Conservation (phyloP, 768 basidiomycete genomes). For the Pulveroboletus sp. region DNA sequence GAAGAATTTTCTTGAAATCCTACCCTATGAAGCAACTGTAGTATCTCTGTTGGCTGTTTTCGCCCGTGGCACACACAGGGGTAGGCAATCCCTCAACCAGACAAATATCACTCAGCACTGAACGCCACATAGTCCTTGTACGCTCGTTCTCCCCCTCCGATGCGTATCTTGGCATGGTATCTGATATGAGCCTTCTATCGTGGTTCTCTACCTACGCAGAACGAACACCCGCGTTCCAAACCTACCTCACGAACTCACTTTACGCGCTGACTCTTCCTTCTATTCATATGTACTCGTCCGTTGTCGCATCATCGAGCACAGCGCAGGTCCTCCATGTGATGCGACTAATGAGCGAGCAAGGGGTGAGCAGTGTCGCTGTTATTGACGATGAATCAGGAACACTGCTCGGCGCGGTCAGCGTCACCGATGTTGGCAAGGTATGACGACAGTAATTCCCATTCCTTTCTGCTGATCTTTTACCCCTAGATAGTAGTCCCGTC, state of each 20-base stretch:
- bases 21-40: constrained; percentile 62
- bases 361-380: constrained; percentile 81
- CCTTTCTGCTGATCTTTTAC: background rate
- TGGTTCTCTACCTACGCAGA: constrained; percentile 63
- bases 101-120: background rate
- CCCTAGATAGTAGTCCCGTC: constrained; percentile 75
- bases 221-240: constrained; percentile 34
- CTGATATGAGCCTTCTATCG: constrained; percentile 66
- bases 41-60: constrained; percentile 64
- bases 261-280: constrained; percentile 59
- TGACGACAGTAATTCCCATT: background rate
- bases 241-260: constrained; percentile 52
- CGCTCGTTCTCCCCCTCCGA: constrained; percentile 41
- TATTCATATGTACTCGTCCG: constrained; percentile 57
- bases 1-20: constrained; percentile 71
- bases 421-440: constrained; percentile 80
- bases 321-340: constrained; percentile 76
- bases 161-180: constrained; percentile 67
- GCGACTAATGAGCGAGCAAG: constrained; percentile 82
- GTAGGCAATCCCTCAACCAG: constrained; percentile 34
- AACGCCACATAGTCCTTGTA: constrained; percentile 48
- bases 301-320: constrained; percentile 60
- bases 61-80: constrained; percentile 69
- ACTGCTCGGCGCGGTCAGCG: constrained; percentile 74
- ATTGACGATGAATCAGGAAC: constrained; percentile 61